Base-by-base conservation (phyloP, 495 filamentous ascomycete species). In the Neurospora sublineolata region DNA sequence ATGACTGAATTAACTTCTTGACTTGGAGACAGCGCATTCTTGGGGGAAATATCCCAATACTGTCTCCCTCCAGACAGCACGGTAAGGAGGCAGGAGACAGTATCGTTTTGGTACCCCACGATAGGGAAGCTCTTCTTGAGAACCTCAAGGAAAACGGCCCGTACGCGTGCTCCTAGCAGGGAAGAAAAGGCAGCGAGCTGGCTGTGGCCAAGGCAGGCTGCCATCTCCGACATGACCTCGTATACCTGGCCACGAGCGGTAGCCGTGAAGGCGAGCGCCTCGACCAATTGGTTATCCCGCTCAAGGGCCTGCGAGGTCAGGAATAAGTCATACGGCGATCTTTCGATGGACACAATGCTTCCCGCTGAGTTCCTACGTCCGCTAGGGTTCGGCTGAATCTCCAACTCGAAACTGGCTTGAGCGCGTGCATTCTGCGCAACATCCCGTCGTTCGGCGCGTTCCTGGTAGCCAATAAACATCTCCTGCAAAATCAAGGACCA, bases 401-500 rank as follows among this genome's bases (percentile, higher is more conserved):
- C 80, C 5, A 83, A 77, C 58, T 85, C 83, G 52, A 84, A 86
- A 20, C 81, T 81, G 69, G 88, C 85, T 37, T 89, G 84, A 33
- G 90, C 89, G 69, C 82, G 87, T 72, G 89, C 83, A 38, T 88
- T 88, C 73, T 90, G 88, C 52, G 88, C 82, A n/a, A 87, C 69
- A 73, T 91, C 91, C 70, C 86, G 83, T 38, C 80, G 83, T 67
- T 91, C 87, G 64, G 84, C 86, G 42, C 88, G 83, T 60, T 82
- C 81, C 38, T 86, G 81, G 67, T 88, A 90, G 3, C 85, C 82
- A 39, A 89, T 81, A 76, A 85, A 84, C 83, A 93, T 87, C 8
- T 85, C 85, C 73, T 92, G 84, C n/a, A 93, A 79, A 23, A 97
- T 85, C 68, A 93, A 79, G 11, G 89, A 86, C 93, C 93, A 97